Percentiles rank a stretch among this genome's conserved stretches.
phyloP scores from a whole-genome alignment of 768 basidiomycete species.

The Candolleomyces eurysporus region DNA sequence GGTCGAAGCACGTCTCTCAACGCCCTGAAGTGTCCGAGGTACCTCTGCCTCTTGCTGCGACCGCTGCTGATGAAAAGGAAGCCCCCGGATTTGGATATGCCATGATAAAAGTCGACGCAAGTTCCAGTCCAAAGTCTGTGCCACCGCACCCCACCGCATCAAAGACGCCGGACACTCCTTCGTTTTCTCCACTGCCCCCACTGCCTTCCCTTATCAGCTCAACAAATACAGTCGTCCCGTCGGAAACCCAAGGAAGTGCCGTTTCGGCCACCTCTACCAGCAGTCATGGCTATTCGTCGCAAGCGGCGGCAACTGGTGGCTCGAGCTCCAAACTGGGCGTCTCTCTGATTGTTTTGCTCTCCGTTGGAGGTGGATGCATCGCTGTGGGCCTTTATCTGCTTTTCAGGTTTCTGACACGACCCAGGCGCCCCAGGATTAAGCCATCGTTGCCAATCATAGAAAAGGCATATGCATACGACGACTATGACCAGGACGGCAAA shows the following conservation, averaged over 20 bases:
- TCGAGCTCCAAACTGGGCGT: slow-evolving; percentile 39
- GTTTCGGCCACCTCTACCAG: neutral
- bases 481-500: slow-evolving; percentile 42
- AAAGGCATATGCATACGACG: slow-evolving; percentile 48
- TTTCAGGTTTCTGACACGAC: slow-evolving; percentile 47
- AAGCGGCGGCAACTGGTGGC: neutral
- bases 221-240: neutral
- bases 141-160: neutral
- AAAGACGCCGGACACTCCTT: neutral
- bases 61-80: neutral
- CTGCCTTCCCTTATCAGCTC: neutral
- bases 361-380: slow-evolving; percentile 48
- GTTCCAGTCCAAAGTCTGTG: neutral
- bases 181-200: slow-evolving; percentile 8
- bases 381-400: slow-evolving; percentile 48
- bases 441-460: slow-evolving; percentile 75
- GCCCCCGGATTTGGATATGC: neutral
- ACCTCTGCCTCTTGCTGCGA: slow-evolving; percentile 7
- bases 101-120: neutral
- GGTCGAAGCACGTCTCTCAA: neutral
- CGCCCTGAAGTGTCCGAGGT: neutral
- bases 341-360: slow-evolving; percentile 50
- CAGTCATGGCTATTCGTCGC: neutral
- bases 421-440: slow-evolving; percentile 53
- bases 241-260: neutral